These are phyloP conservation scores for Pneumocystis murina DNA, from an alignment of 1,139 yeast genomes.

Conservation along the genomic window DNA sequence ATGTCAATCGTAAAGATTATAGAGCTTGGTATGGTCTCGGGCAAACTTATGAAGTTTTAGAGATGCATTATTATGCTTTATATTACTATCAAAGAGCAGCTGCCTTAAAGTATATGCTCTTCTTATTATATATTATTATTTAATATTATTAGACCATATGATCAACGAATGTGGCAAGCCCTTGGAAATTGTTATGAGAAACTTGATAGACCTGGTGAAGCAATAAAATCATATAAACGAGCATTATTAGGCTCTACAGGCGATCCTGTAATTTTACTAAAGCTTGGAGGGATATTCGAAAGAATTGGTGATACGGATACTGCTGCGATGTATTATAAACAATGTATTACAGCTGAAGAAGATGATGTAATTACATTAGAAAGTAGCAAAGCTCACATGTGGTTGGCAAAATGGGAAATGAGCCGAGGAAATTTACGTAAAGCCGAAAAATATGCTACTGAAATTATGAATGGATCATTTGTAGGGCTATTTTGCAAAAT, in stretches of 20 bases:
- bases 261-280: conserved; percentile 43
- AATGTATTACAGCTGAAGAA: conserved; percentile 53
- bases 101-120: conserved; percentile 38
- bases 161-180: conserved; percentile 94
- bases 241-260: conserved; percentile 24
- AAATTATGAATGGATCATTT: conserved; percentile 60
- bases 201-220: conserved; percentile 50
- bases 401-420: conserved; percentile 69
- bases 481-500: not conserved
- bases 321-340: conserved; percentile 33
- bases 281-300: conserved; percentile 57
- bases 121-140: not conserved
- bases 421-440: conserved; percentile 41
- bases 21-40: conserved; percentile 98
- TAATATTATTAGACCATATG: conserved; percentile 39
- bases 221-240: conserved; percentile 41
- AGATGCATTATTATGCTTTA: conserved; percentile 83
- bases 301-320: conserved; percentile 37
- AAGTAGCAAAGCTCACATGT: conserved; percentile 65
- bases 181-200: conserved; percentile 81
- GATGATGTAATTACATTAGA: conserved; percentile 62
- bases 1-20: conserved; percentile 75
- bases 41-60: conserved; percentile 92
- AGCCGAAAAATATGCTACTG: conserved; percentile 64
- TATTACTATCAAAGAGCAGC: conserved; percentile 90